Evolutionary conservation across 306 rosid species (phyloP).

Genomic region (Prunus kanzakura): DNA sequence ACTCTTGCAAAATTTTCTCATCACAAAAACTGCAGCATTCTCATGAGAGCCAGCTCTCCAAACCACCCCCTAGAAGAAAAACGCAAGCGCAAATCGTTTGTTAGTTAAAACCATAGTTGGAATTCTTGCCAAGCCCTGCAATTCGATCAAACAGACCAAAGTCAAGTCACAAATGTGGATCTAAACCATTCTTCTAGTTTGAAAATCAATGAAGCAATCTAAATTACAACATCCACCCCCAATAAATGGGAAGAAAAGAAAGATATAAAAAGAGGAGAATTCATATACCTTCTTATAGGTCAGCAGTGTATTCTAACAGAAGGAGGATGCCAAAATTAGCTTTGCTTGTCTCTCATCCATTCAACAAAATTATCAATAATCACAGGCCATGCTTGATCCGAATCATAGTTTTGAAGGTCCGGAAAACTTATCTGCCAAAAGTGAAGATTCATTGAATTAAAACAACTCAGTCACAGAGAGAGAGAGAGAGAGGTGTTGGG

Average conservation of each 20-base stretch:
- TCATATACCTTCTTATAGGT: conserved; percentile 7
- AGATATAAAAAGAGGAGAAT: background rate
- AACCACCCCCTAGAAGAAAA: background rate
- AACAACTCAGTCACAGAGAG: background rate
- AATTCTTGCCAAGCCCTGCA: conserved; percentile 7
- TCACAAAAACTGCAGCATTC: background rate
- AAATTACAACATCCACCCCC: background rate
- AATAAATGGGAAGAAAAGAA: conserved; percentile 7
- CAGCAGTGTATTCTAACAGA: background rate
- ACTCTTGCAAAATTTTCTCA: background rate
- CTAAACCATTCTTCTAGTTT: background rate
- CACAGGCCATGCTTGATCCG: conserved; percentile 69
- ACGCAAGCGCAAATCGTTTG: background rate
- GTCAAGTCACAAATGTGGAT: background rate
- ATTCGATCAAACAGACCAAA: background rate
- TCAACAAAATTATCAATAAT: conserved; percentile 66
- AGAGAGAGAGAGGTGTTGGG: too few species aligned
- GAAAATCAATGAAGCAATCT: background rate
- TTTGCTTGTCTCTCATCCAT: conserved; percentile 47
- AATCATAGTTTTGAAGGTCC: conserved; percentile 49
- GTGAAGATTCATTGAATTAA: background rate
- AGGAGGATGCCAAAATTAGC: conserved; percentile 10
- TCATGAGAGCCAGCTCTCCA: background rate
- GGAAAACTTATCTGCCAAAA: conserved; percentile 49
- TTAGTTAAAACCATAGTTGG: background rate